Evolutionary conservation across 2,329 filamentous ascomycete species (phyloP).

Genomic region (Cladosporium sp.): DNA sequence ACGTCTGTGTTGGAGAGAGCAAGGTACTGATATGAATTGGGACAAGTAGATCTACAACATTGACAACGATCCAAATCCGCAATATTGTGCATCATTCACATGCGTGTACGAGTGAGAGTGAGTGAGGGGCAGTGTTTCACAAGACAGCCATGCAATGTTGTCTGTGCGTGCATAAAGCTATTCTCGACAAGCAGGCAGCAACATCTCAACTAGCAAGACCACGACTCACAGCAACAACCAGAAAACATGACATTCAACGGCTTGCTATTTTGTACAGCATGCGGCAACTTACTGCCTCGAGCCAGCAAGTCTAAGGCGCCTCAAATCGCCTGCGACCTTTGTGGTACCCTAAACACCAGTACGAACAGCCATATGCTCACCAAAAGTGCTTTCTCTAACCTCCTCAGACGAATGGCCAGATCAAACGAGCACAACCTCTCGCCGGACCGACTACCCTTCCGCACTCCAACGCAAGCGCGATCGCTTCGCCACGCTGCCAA

Average conservation of each 20-base stretch:
- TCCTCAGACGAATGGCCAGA: slow-evolving; percentile 67
- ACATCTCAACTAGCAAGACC: neutral
- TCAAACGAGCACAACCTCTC: slow-evolving; percentile 64
- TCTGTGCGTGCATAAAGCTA: neutral
- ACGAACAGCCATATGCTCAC: slow-evolving; percentile 18
- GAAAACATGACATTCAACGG: slow-evolving; percentile 77
- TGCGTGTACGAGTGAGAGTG: neutral
- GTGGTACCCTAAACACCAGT: slow-evolving; percentile 80
- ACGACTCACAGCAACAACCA: neutral
- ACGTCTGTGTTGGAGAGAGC: neutral
- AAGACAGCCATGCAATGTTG: neutral
- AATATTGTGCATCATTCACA: neutral
- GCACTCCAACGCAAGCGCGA: slow-evolving; percentile 17
- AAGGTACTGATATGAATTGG: slow-evolving; percentile 6
- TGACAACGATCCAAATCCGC: neutral
- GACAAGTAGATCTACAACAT: neutral
- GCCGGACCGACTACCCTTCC: slow-evolving; percentile 2
- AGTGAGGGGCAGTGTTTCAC: slow-evolving; percentile 5
- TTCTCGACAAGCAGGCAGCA: neutral
- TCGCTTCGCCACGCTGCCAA: neutral
- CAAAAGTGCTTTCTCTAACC: neutral
- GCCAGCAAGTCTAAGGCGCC: slow-evolving; percentile 73
- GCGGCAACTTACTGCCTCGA: slow-evolving; percentile 79
- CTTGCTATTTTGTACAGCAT: slow-evolving; percentile 84
- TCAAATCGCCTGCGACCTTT: slow-evolving; percentile 76